Conservation (phyloP, 495 filamentous ascomycete species). For the Beverwykella pulmonaria region DNA sequence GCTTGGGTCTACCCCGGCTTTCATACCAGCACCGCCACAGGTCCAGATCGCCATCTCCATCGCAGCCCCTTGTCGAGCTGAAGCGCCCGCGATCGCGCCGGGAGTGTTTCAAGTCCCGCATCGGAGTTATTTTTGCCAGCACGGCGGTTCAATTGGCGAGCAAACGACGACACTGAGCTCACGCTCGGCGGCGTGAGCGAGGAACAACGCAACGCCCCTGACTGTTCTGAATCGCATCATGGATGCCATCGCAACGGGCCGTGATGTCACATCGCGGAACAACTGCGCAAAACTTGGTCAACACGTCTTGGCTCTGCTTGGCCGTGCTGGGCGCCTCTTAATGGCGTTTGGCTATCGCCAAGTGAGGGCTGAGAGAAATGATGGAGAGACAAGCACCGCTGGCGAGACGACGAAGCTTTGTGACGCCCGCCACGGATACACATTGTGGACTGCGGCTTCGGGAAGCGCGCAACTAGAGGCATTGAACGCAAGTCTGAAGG, state of each 20-base stretch:
- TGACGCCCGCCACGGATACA: neutral
- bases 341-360: neutral
- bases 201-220: neutral
- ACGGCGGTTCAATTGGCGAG: neutral
- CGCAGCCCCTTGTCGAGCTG: neutral
- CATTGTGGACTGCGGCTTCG: neutral
- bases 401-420: neutral
- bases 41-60: neutral
- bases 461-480: too few relatives aligned
- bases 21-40: neutral
- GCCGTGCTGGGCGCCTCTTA: neutral
- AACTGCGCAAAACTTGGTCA: neutral
- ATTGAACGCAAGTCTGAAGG: neutral
- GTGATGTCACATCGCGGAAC: neutral
- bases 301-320: neutral
- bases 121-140: neutral
- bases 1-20: neutral
- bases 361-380: neutral
- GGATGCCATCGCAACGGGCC: neutral
- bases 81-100: neutral
- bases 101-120: neutral
- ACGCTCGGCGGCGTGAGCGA: too few relatives aligned
- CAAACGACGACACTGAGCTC: too few relatives aligned
- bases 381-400: neutral
- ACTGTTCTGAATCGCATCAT: neutral